phyloP scores from a whole-genome alignment of 805 yeast species.

The Pichia nakasei region DNA sequence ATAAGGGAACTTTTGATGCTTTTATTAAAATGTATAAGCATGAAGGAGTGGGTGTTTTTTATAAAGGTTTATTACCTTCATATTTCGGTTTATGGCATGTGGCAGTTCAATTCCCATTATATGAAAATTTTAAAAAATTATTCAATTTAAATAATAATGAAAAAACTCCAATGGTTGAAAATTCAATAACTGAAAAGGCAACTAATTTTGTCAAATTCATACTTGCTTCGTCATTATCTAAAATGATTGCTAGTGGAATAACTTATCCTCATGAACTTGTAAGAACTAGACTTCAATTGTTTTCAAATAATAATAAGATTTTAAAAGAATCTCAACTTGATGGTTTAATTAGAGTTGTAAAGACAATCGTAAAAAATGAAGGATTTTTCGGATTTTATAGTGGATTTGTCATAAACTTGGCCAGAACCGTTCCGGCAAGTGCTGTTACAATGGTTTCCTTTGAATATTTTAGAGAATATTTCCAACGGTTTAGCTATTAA shows the following conservation, averaged over 20 bases:
- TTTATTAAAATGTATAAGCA: slow-evolving; percentile 64
- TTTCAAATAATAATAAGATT: slow-evolving; percentile 12
- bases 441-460: slow-evolving; percentile 93
- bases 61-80: slow-evolving; percentile 86
- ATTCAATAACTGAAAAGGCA: slow-evolving; percentile 3
- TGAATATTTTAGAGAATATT: slow-evolving; percentile 62
- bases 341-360: slow-evolving; percentile 24
- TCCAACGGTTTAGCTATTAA: slow-evolving; percentile 22
- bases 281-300: slow-evolving; percentile 81
- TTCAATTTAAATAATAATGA: slow-evolving; percentile 24
- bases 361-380: slow-evolving; percentile 47
- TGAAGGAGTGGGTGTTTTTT: slow-evolving; percentile 78
- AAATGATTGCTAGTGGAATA: slow-evolving; percentile 78
- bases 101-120: slow-evolving; percentile 92
- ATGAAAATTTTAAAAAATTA: slow-evolving; percentile 65
- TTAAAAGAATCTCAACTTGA: slow-evolving; percentile 20
- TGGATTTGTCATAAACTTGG: slow-evolving; percentile 78
- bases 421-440: slow-evolving; percentile 88
- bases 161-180: slow-evolving; percentile 6
- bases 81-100: slow-evolving; percentile 86
- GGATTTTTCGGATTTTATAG: slow-evolving; percentile 81
- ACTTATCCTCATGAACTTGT: slow-evolving; percentile 96
- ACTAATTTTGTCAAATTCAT: slow-evolving; percentile 35
- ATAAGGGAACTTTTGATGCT: slow-evolving; percentile 78
- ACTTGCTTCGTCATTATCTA: slow-evolving; percentile 68